Percentiles rank a stretch among this genome's conserved stretches.
These are phyloP conservation scores for Venturia aucupariae DNA, from an alignment of 2,329 filamentous ascomycete species.

Conservation along the genomic window DNA sequence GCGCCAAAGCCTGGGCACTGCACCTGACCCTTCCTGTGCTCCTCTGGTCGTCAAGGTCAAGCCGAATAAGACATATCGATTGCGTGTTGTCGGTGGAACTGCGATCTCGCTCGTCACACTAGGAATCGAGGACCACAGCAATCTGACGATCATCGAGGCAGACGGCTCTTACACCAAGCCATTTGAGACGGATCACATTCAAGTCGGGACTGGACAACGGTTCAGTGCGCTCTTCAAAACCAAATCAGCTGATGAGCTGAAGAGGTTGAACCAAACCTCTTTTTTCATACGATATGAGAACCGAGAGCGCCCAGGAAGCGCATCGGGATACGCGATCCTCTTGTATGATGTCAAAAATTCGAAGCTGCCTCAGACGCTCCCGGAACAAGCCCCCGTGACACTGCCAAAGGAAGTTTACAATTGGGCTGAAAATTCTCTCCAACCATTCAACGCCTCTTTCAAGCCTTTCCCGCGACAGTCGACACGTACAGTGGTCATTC, in stretches of 20 bases:
- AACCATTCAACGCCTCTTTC: constrained; percentile 23
- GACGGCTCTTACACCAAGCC: constrained; percentile 47
- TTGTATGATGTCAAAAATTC: constrained; percentile 28
- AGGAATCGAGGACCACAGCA: constrained; percentile 47
- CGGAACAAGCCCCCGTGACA: constrained; percentile 20
- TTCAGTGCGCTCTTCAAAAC: constrained; percentile 48
- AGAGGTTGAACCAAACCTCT: constrained; percentile 27
- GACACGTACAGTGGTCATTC: constrained; percentile 21
- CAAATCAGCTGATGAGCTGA: constrained; percentile 40
- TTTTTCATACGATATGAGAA: constrained; percentile 42
- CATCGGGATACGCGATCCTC: constrained; percentile 42
- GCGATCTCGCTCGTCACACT: constrained; percentile 46
- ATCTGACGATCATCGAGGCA: constrained; percentile 50
- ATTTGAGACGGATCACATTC: constrained; percentile 39
- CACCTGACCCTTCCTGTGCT: constrained; percentile 30
- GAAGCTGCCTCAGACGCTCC: constrained; percentile 19
- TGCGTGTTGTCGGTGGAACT: constrained; percentile 50
- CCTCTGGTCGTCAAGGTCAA: constrained; percentile 49
- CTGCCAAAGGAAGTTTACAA: constrained; percentile 27
- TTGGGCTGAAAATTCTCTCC: constrained; percentile 31
- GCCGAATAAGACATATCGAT: constrained; percentile 50
- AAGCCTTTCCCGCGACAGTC: constrained; percentile 25
- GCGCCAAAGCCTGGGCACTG: constrained; percentile 31
- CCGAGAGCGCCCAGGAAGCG: constrained; percentile 38
- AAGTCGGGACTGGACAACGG: constrained; percentile 51